Conservation (phyloP, 495 filamentous ascomycete genomes). For the Aspergillus nidulans region DNA sequence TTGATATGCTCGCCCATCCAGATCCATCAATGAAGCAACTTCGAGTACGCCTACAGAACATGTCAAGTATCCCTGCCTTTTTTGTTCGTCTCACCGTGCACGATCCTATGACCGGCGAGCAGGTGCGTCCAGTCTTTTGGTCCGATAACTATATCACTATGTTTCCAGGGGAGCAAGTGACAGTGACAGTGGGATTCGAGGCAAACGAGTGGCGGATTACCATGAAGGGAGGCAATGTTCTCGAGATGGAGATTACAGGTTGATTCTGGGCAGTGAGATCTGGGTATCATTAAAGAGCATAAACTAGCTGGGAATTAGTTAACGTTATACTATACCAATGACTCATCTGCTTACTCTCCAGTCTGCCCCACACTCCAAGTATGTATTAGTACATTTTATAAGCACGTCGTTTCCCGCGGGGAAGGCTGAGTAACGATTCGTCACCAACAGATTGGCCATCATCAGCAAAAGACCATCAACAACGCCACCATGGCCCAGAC, state of each 20-base stretch:
- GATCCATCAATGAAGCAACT: not conserved
- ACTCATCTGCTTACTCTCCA: not conserved
- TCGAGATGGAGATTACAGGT: not conserved
- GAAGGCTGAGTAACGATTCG: no score
- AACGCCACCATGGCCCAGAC: not conserved
- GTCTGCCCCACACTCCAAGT: not conserved
- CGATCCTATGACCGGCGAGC: constrained; percentile 30
- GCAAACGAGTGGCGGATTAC: constrained; percentile 14
- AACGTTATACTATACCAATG: not conserved
- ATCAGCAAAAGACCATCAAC: no score
- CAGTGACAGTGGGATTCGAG: constrained; percentile 21
- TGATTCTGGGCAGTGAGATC: no score
- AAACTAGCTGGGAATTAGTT: not conserved
- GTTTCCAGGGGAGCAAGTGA: constrained; percentile 51
- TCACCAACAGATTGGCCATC: no score
- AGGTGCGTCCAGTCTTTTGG: constrained; percentile 52
- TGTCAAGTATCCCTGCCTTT: constrained; percentile 49
- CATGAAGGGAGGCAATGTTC: constrained; percentile 16
- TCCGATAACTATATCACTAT: constrained; percentile 62
- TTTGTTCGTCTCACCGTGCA: constrained; percentile 51
- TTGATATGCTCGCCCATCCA: not conserved
- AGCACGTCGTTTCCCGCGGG: not conserved
- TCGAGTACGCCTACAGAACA: constrained; percentile 47
- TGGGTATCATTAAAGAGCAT: not conserved
- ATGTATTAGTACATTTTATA: no score